Evolutionary conservation across 2,329 filamentous ascomycete species (phyloP), one percentile per base, ranked within the genome.

Genomic region (Sclerotinia sclerotiorum): DNA sequence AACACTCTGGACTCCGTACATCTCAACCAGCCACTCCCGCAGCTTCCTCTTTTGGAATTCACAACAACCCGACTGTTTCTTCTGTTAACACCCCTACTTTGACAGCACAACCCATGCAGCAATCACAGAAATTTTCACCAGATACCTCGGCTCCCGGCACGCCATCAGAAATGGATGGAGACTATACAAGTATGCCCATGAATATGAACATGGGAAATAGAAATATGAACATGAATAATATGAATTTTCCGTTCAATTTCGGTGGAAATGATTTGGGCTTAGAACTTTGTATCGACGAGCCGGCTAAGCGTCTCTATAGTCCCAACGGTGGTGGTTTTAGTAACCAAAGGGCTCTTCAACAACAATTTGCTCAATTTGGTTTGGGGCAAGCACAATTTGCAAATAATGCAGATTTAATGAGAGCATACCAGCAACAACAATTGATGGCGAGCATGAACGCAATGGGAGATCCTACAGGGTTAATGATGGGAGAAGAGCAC

Each of bases 51-150:
- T 93, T 94, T 76, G 89, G 89, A 62, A 88, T 97, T 73, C 90
- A 93, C 78, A 93, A 97, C 79, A 97, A 97, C 78, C 94, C 94
- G 21, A 97, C 94, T 1, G 94, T 98, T 24, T 99, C 95, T 3
- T 97, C 94, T 4, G 94, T 97, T 67, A 98, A 97, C 79, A 98
- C 94, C 0, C 94, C 94, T 0, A 97, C 94, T 0, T 84, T 98
- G 69, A 91, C 90, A 69, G 92, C 92, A 1, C 90, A 93, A 72
- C 82, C 88, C 70, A 85, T 83, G 64, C 85, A 87, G 54, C 85
- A 83, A 69, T 85, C 83, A 48, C 73, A 73, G 32, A 72, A 72
- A 39, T 77, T 78, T 66, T 77, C 77, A 19, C 70, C 83, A 84
- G 86, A 90, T 78, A 88, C 88, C 7, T 91, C 89, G 55, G 84